phyloP scores from a whole-genome alignment of 2,329 filamentous ascomycete species.

The Beauveria asiatica region DNA sequence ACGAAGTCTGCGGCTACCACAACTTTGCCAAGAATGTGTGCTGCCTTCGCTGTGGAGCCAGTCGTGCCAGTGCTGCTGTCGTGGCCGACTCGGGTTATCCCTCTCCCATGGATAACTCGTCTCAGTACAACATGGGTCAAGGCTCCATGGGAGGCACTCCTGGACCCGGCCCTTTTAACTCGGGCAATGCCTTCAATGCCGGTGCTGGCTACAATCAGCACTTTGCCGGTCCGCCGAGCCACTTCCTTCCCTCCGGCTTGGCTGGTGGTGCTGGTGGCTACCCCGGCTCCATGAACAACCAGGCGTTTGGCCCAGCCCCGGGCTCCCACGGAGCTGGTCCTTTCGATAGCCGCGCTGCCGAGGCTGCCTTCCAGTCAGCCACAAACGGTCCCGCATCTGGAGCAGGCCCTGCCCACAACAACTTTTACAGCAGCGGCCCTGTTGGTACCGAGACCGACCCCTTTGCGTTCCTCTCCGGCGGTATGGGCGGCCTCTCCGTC shows the following conservation, averaged over 20 bases:
- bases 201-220: constrained; percentile 64
- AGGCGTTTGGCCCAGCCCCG: constrained; percentile 63
- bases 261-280: constrained; percentile 63
- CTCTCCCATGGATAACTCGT: constrained; percentile 78
- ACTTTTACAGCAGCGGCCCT: constrained; percentile 47
- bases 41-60: constrained; percentile 91
- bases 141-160: constrained; percentile 80
- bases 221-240: constrained; percentile 79
- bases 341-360: constrained; percentile 88
- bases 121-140: constrained; percentile 77
- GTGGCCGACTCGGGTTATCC: constrained; percentile 90
- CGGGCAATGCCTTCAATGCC: constrained; percentile 60
- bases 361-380: constrained; percentile 87
- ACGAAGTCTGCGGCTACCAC: constrained; percentile 95
- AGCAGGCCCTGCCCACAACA: constrained; percentile 60
- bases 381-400: constrained; percentile 67
- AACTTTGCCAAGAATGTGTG: constrained; percentile 99
- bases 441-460: constrained; percentile 60
- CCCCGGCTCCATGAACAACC: constrained; percentile 70
- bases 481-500: constrained; percentile 65
- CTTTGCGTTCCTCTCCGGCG: constrained; percentile 69
- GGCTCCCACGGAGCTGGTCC: constrained; percentile 75
- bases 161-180: constrained; percentile 67
- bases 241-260: constrained; percentile 82
- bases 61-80: constrained; percentile 85